These are phyloP conservation scores for Prunus yedoensis DNA, from an alignment of 331 rosid genomes.

Conservation along the genomic window DNA sequence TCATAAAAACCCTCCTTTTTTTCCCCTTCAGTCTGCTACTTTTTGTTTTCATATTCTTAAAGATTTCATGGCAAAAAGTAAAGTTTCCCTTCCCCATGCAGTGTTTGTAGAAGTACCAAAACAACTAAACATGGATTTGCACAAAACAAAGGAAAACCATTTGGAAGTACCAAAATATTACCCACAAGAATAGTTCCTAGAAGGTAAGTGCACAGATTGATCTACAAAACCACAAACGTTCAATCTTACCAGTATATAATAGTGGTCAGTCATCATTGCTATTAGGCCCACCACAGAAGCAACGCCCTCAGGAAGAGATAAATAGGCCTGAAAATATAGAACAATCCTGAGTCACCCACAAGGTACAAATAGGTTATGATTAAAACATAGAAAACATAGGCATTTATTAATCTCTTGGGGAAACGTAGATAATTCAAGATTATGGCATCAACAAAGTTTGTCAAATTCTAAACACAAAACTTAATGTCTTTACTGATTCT, in stretches of 20 bases:
- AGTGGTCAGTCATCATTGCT: constrained; percentile 97
- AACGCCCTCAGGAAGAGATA: constrained; percentile 98
- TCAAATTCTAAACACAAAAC: background rate
- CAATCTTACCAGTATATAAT: constrained; percentile 71
- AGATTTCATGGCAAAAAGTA: background rate
- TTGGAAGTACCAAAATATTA: background rate
- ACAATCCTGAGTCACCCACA: constrained; percentile 30
- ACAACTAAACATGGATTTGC: background rate
- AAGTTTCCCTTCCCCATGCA: background rate
- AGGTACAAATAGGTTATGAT: constrained; percentile 16
- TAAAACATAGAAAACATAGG: background rate
- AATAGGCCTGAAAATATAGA: constrained; percentile 71
- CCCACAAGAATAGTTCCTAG: background rate
- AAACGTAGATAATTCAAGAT: background rate
- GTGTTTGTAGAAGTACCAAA: background rate
- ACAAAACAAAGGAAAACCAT: background rate
- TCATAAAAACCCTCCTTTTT: background rate
- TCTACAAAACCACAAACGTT: constrained; percentile 21
- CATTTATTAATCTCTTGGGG: background rate
- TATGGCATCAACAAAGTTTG: background rate
- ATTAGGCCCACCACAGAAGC: constrained; percentile 92
- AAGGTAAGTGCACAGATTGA: constrained; percentile 3
- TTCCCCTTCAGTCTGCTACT: background rate
- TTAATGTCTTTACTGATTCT: background rate
- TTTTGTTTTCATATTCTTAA: background rate